phyloP scores from a whole-genome alignment of 257 asterid genomes.

The Ballota nigra region DNA sequence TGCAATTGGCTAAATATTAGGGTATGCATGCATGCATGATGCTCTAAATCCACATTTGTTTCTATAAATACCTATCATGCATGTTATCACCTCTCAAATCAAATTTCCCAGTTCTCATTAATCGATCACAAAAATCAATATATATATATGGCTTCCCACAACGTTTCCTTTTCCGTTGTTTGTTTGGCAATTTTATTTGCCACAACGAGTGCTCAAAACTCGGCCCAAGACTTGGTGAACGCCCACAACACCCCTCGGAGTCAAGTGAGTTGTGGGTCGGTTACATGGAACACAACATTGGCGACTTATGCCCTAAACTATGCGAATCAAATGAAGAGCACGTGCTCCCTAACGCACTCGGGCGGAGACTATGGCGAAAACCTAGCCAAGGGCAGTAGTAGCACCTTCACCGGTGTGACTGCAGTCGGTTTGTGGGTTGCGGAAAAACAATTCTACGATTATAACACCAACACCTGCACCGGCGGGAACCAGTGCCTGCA shows the following conservation, averaged over 20 bases:
- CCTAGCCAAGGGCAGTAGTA: conserved; percentile 48
- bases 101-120: neutral
- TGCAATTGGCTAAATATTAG: conserved; percentile 26
- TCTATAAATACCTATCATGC: conserved; percentile 25
- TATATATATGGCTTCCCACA: conserved; percentile 14
- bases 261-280: conserved; percentile 31
- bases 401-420: conserved; percentile 22
- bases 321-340: conserved; percentile 27
- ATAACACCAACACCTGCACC: conserved; percentile 28
- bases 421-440: conserved; percentile 43
- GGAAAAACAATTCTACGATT: conserved; percentile 33
- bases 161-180: neutral
- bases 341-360: conserved; percentile 42
- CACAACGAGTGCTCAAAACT: conserved; percentile 26
- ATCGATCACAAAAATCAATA: no score
- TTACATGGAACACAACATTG: conserved; percentile 39
- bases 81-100: conserved; percentile 10
- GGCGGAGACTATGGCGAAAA: conserved; percentile 58
- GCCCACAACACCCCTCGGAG: conserved; percentile 39
- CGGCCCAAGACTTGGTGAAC: conserved; percentile 33
- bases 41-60: neutral
- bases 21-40: neutral
- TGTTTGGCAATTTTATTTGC: conserved; percentile 1
- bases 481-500: conserved; percentile 44
- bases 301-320: conserved; percentile 41